Evolutionary conservation across 345 rosid genomes (phyloP), one percentile per base, ranked within the genome.

Genomic region (Camelina neglecta): DNA sequence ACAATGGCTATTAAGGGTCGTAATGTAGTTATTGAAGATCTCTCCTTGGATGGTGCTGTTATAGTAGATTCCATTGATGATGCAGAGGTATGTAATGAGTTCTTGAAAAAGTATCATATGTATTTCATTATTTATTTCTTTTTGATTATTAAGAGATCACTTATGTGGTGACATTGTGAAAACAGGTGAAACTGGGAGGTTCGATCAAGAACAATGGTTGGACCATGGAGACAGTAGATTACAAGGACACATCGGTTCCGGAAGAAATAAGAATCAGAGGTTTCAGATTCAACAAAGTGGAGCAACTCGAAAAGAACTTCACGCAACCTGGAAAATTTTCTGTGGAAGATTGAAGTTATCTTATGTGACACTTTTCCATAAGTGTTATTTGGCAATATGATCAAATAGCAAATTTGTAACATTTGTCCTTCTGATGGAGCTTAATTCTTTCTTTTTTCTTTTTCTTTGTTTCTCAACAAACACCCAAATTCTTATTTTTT

Each of bases 191-290:
- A 73, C 84, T 82, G 2, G 88, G 81, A 78, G 97, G 96, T 58
- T 44, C 77, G 20, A 84, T 94, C 41, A 80, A 84, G 81, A 94
- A 94, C 86, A 86, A 83, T 75, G 93, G 97, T 6, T 92, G 98
- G 96, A 76, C 65, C n/a, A 80, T 92, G 3, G 95, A 94, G 69
- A 75, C 31, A 1, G 90, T 92, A 0, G 96, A 90, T 69, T 82
- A 85, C 81, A 92, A 88, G 48, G 97, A 92, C 79, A 44, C 86
- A 24, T 84, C 89, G 0, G 66, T 79, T 16, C 91, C 94, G 0
- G 99, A 92, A 83, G 97, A 92, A 84, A 69, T 86, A 62, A 85
- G 93, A 80, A 90, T 65, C 75, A 82, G 99, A 58, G 97, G 99
- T 42, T 95, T 95, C 68, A 90, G 80, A 66, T 69, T 95, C 67